phyloP scores from a whole-genome alignment of 176 grass and related monocot genomes.

The Phragmites australis region DNA sequence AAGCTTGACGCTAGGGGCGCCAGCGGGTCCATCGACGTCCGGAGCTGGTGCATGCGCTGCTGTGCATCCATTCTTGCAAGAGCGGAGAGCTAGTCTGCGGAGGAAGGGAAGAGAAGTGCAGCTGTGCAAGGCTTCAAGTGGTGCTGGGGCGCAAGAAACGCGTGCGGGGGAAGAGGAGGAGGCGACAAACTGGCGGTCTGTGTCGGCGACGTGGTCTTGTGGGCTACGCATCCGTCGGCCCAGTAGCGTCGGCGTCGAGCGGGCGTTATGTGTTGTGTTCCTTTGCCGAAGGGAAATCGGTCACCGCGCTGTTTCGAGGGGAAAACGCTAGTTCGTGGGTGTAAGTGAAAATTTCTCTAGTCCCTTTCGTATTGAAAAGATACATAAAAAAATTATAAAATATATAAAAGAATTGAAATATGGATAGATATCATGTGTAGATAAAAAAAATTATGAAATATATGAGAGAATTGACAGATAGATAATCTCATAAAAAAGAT shows the following conservation, averaged over 20 bases:
- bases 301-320: neutral
- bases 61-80: constrained; percentile 11
- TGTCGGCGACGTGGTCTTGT: constrained; percentile 2
- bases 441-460: too few species aligned
- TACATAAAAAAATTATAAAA: too few species aligned
- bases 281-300: too few species aligned
- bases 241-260: neutral
- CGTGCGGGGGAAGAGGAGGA: neutral
- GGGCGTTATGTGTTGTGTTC: neutral
- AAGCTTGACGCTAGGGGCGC: constrained; percentile 24
- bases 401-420: too few species aligned
- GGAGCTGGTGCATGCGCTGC: constrained; percentile 21
- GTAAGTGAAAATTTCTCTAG: too few species aligned
- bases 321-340: neutral
- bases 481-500: too few species aligned
- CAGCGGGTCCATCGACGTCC: constrained; percentile 43
- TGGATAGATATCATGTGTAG: too few species aligned
- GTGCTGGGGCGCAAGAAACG: neutral
- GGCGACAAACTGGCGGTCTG: neutral
- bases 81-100: neutral
- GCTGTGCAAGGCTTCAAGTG: neutral
- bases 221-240: too few species aligned
- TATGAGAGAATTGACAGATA: too few species aligned
- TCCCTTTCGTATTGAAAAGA: too few species aligned
- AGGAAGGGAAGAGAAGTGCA: neutral